Base-by-base conservation (phyloP, 495 filamentous ascomycete species). In the Daldinia grandis region DNA sequence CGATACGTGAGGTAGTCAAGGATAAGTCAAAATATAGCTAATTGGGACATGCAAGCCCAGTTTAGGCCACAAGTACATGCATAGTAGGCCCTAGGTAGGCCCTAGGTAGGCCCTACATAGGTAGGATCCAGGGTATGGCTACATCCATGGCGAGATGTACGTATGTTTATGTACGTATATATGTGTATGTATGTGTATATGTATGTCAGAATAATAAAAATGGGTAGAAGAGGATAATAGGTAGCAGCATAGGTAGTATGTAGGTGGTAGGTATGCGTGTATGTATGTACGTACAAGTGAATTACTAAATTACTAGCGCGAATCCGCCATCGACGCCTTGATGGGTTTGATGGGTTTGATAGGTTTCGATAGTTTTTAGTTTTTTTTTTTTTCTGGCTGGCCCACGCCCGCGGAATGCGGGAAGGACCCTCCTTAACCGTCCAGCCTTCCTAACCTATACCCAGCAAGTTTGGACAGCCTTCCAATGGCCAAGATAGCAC, bases 381-480 rank as follows among this genome's bases (percentile, higher is more conserved):
- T 6, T 8, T 17, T 47, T 60, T 56, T 57, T 15, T 10, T 58
- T 61, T 72, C 27, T 72, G 61, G 70, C 65, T 55, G 65, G 65
- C 55, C 70, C 70, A 73, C 65, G 70, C 30, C 70, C 70, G 70
- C 70, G 70, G 70, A 73, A 62, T 69, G 70, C 70, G 70, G 70
- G 70, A 73, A 73, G 70, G 70, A 73, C 70, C 70, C 65, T 73
- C 65, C 38, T 68, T 27, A 66, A 65, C 70, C 70, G 65, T 64
- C 49, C 49, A 56, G 56, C 42, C 31, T 59, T 73, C 35, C 50
- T 35, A 14, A 35, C 33, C 12, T 53, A 53, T 30, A 53, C 14
- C 49, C 25, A 53, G 25, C 21, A 47, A 47, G 42, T 47, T 21
- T 21, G 42, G 42, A 21, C 24, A 47, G 21, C 55, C 55, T 57